Percentiles rank a stretch among this genome's conserved stretches.
phyloP scores from a whole-genome alignment of 805 yeast genomes.

The Blastobotrys americana region DNA sequence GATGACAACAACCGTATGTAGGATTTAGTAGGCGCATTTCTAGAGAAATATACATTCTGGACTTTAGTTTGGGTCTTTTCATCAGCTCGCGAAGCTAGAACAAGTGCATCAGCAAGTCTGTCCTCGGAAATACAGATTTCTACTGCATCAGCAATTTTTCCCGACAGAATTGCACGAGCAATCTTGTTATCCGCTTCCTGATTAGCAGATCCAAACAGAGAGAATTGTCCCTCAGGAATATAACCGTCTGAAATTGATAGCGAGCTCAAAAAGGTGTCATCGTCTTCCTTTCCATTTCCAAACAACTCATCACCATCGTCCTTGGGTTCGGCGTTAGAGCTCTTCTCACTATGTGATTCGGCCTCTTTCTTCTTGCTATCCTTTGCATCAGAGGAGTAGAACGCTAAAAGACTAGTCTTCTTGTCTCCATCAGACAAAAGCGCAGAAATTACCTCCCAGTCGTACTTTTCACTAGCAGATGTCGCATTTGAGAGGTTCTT shows the following conservation, averaged over 20 bases:
- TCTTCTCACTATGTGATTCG: constrained; percentile 18
- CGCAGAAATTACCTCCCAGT: constrained; percentile 31
- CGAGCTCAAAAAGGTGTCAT: constrained; percentile 22
- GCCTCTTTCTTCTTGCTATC: constrained; percentile 11
- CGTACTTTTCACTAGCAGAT: constrained; percentile 24
- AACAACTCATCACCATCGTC: constrained; percentile 24
- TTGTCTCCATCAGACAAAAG: constrained; percentile 30
- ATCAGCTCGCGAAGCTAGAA: constrained; percentile 62
- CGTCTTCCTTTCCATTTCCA: constrained; percentile 21
- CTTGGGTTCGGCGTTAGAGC: constrained; percentile 7
- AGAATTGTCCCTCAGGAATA: constrained; percentile 29
- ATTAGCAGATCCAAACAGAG: constrained; percentile 23
- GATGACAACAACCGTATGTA: constrained; percentile 71
- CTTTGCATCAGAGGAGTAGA: constrained; percentile 16
- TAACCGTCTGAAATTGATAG: constrained; percentile 25
- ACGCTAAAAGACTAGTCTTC: constrained; percentile 19
- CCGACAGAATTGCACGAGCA: constrained; percentile 47
- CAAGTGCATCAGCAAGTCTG: constrained; percentile 68
- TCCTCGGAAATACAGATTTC: constrained; percentile 56
- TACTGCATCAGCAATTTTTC: constrained; percentile 62
- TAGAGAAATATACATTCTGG: constrained; percentile 60
- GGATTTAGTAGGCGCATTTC: constrained; percentile 44
- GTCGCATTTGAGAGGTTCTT: constrained; percentile 14
- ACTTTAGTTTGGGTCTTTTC: constrained; percentile 56
- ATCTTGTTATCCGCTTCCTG: constrained; percentile 42